Percentiles rank a stretch among this genome's conserved stretches.
Conservation (phyloP, 2,329 filamentous ascomycete species). For the Amesomyces nigricolor region DNA sequence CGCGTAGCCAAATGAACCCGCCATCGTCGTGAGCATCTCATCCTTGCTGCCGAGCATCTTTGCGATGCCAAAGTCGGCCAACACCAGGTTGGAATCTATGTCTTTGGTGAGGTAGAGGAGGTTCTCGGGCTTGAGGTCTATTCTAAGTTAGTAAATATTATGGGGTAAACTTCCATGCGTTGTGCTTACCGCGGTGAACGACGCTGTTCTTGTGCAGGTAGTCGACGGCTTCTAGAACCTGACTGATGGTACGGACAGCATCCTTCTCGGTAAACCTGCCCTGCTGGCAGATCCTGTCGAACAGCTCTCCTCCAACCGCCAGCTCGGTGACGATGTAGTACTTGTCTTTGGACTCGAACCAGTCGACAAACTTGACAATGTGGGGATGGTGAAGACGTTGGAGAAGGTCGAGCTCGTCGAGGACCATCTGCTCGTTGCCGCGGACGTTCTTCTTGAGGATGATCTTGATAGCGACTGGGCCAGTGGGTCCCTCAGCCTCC, state of each 20-base stretch:
- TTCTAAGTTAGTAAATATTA: background rate
- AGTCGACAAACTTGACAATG: constrained; percentile 96
- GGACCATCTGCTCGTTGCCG: constrained; percentile 97
- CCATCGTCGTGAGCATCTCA: constrained; percentile 95
- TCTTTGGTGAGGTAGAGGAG: constrained; percentile 83
- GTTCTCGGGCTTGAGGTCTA: constrained; percentile 97
- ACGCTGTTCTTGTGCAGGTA: constrained; percentile 94
- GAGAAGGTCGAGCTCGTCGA: constrained; percentile 92
- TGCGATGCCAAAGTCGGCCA: constrained; percentile 97
- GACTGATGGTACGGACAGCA: constrained; percentile 88
- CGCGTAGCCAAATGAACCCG: constrained; percentile 95
- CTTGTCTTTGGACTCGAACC: constrained; percentile 99
- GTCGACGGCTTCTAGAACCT: constrained; percentile 87
- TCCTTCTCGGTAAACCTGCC: constrained; percentile 99
- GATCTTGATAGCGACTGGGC: constrained; percentile 94
- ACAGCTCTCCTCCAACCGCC: constrained; percentile 91
- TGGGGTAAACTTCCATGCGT: background rate
- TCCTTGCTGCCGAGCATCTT: constrained; percentile 92
- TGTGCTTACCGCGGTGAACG: constrained; percentile 74
- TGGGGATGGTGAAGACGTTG: constrained; percentile 87
- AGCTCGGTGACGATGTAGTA: constrained; percentile 99
- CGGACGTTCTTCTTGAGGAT: constrained; percentile 99
- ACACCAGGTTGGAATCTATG: constrained; percentile 73
- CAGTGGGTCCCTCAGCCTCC: constrained; percentile 78
- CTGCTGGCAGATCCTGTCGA: constrained; percentile 96